phyloP scores from a whole-genome alignment of 208 protist genomes.

The Leishmania braziliensis region DNA sequence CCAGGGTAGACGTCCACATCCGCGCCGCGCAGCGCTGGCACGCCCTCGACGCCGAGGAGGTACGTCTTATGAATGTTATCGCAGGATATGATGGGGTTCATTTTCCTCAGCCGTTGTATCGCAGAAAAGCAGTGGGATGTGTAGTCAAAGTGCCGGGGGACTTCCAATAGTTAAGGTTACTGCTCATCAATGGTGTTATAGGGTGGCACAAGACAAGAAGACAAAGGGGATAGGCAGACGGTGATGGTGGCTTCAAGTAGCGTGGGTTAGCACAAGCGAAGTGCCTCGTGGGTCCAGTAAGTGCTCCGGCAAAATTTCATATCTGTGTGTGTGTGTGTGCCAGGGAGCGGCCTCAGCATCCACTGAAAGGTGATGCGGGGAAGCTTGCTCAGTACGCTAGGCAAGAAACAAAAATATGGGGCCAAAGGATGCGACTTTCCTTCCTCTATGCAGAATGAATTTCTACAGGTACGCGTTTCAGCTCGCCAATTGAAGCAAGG shows the following conservation, averaged over 20 bases:
- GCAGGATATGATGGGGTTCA: constrained; percentile 73
- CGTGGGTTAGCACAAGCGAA: background rate
- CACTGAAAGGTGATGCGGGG: background rate
- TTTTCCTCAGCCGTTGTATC: background rate
- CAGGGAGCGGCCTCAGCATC: background rate
- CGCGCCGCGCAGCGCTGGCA: constrained; percentile 95
- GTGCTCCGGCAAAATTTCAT: background rate
- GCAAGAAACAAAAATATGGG: background rate
- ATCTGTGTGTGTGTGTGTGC: too few species aligned
- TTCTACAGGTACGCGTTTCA: background rate
- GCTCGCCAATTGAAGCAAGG: background rate
- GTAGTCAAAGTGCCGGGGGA: background rate
- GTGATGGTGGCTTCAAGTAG: background rate
- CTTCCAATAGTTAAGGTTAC: background rate
- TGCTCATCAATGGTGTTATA: background rate
- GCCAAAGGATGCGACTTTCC: background rate
- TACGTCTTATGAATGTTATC: constrained; percentile 98
- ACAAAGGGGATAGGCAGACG: background rate
- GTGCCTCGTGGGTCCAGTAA: background rate
- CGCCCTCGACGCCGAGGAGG: constrained; percentile 94
- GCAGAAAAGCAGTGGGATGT: background rate
- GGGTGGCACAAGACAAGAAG: background rate
- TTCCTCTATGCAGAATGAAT: background rate
- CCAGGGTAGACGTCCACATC: constrained; percentile 87
- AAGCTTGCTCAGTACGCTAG: background rate